These are phyloP conservation scores for Senna tora DNA, from an alignment of 306 rosid genomes.

Conservation along the genomic window DNA sequence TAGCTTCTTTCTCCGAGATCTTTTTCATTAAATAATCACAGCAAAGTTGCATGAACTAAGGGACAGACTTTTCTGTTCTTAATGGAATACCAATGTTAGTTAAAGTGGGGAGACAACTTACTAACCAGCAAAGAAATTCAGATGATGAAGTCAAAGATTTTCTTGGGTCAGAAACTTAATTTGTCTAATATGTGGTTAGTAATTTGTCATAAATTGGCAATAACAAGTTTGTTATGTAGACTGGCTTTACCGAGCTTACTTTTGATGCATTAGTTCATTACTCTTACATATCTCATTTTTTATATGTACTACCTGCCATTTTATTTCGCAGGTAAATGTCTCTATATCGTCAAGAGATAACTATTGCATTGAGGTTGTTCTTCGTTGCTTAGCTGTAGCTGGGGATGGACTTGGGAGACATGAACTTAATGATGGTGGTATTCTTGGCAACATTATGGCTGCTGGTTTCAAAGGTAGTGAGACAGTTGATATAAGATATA, in stretches of 20 bases:
- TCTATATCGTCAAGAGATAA: slow-evolving; percentile 68
- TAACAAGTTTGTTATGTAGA: slow-evolving; percentile 8
- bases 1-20: not conserved
- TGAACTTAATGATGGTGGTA: slow-evolving; percentile 71
- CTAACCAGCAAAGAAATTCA: slow-evolving; percentile 4
- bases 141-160: slow-evolving; percentile 21
- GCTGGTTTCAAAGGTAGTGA: slow-evolving; percentile 91
- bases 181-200: slow-evolving; percentile 13
- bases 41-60: not conserved
- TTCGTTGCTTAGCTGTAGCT: slow-evolving; percentile 74
- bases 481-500: slow-evolving; percentile 21
- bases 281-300: slow-evolving; percentile 15
- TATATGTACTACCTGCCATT: slow-evolving; percentile 24
- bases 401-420: slow-evolving; percentile 81
- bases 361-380: slow-evolving; percentile 78
- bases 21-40: too few relatives aligned
- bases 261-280: slow-evolving; percentile 18
- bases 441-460: slow-evolving; percentile 72
- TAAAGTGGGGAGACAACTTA: slow-evolving; percentile 8
- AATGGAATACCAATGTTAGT: slow-evolving; percentile 14
- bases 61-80: slow-evolving; percentile 11
- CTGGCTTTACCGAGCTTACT: slow-evolving; percentile 29
- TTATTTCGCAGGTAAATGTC: slow-evolving; percentile 66
- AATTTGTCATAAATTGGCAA: slow-evolving; percentile 21
- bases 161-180: not conserved